A percentile compares a stretch with the other conserved stretches of the same genome.
Evolutionary conservation across 2,329 filamentous ascomycete genomes (phyloP).

Genomic region (Hymenoscyphus repandus): DNA sequence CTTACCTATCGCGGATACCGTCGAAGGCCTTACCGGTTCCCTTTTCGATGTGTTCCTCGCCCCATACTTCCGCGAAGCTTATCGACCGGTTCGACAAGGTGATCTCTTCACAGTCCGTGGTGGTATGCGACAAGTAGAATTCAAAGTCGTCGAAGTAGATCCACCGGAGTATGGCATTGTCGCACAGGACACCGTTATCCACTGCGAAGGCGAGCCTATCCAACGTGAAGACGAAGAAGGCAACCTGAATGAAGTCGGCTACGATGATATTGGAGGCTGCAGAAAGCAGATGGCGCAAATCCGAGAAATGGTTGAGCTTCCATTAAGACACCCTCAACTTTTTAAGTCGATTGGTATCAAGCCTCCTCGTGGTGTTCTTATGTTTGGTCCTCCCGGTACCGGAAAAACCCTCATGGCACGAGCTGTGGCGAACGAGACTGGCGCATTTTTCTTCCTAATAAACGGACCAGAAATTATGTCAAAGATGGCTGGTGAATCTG

Average conservation of each 20-base stretch:
- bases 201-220: constrained; percentile 95
- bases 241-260: constrained; percentile 97
- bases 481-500: constrained; percentile 99
- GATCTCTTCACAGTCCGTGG: constrained; percentile 96
- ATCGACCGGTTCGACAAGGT: constrained; percentile 93
- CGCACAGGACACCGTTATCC: constrained; percentile 96
- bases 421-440: constrained; percentile 97
- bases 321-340: constrained; percentile 91
- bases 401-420: constrained; percentile 99
- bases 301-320: constrained; percentile 95
- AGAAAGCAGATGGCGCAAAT: constrained; percentile 99
- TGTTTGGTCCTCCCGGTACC: constrained; percentile 94
- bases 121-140: constrained; percentile 98
- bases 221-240: constrained; percentile 99
- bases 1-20: constrained; percentile 94
- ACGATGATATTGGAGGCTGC: constrained; percentile 98
- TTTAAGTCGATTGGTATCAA: constrained; percentile 99
- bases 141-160: constrained; percentile 99
- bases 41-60: constrained; percentile 99
- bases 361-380: constrained; percentile 94
- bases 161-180: constrained; percentile 98
- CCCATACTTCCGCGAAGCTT: constrained; percentile 98
- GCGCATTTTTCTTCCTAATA: constrained; percentile 99
- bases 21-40: constrained; percentile 95
- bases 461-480: constrained; percentile 99